A percentile compares a stretch with the other conserved stretches of the same genome.
phyloP scores from a whole-genome alignment of 495 filamentous ascomycete species.

The Staphylotrichum tortipilum region DNA sequence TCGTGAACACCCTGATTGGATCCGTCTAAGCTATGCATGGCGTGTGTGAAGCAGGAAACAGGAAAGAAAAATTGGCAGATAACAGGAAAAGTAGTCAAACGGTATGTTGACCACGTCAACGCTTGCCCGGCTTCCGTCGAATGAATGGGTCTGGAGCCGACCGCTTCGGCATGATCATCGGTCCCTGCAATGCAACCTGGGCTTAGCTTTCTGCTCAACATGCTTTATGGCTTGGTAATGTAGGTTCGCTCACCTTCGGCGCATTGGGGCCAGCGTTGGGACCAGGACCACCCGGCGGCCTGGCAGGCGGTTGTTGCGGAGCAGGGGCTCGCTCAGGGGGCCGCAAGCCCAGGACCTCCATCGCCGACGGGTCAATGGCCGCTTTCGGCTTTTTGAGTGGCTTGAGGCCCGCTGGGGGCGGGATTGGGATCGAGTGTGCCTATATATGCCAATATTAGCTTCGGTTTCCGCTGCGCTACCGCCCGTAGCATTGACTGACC shows the following conservation, averaged over 20 bases:
- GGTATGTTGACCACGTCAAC: not conserved
- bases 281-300: conserved; percentile 4
- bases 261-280: not conserved
- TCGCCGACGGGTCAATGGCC: conserved; percentile 22
- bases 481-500: conserved; percentile 7
- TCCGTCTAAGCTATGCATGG: too few relatives aligned
- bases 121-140: conserved; percentile 29
- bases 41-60: too few relatives aligned
- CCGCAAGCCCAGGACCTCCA: conserved; percentile 24
- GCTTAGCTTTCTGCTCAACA: not conserved
- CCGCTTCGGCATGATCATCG: conserved; percentile 25
- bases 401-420: conserved; percentile 6
- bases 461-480: not conserved
- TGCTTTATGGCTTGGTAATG: too few relatives aligned
- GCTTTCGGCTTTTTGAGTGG: conserved; percentile 5
- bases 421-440: conserved; percentile 8
- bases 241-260: conserved; percentile 9
- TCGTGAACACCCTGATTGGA: too few relatives aligned
- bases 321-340: conserved; percentile 17
- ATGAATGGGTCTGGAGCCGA: conserved; percentile 36
- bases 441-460: not conserved
- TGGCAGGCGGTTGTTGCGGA: conserved; percentile 4
- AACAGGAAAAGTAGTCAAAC: not conserved
- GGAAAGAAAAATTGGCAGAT: too few relatives aligned
- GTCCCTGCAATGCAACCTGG: conserved; percentile 14